Evolutionary conservation across 352 stramenopile genomes (phyloP), one percentile per base, ranked within the genome.

Genomic region (Phytophthora pseudosyringae): DNA sequence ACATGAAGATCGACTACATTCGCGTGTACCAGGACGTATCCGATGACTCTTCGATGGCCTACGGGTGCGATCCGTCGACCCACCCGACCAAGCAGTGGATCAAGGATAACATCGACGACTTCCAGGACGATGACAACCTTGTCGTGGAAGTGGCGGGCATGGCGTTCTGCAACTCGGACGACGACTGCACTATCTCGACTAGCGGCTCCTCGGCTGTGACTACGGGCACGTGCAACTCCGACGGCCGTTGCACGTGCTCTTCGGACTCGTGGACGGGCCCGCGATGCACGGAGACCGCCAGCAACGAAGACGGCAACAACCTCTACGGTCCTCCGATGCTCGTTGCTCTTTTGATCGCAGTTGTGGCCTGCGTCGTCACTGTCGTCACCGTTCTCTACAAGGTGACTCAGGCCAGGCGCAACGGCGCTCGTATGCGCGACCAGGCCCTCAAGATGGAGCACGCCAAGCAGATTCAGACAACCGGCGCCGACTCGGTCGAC

Each of bases 1-100:
- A 83, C 40, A 43, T 93, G 60, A 89, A 88, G 69, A 71, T 93
- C 54, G 83, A 93, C 65, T 93, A 91, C 75, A 89, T 93, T 45
- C 68, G 73, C 13, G 16, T 78, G 41, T 78, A 78, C 62, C 59
- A 80, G 43, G 60, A 78, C 45, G 45, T 69, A 10, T 78, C 73
- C 0, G 63, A 72, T 3, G 53, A 45, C 5, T 76, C 70, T 2
- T 59, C 48, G 16, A 90, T 90, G 79, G 43, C 61, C 1, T 51
- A 77, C 9, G 81, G 80, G 0, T 90, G 79, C 41, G 73, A 90
- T 39, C 79, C 81, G 21, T 44, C 48, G 0, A 78, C 68, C 1
- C 80, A 90, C 26, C 81, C 81, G 13, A 89, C 81, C 3, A 80
- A 77, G 28, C 58, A 84, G 64, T 90, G 72, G 68, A 90, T 90